Base-by-base conservation (phyloP, 371 early-diverging fungal species). In the Entomophthora muscae region DNA sequence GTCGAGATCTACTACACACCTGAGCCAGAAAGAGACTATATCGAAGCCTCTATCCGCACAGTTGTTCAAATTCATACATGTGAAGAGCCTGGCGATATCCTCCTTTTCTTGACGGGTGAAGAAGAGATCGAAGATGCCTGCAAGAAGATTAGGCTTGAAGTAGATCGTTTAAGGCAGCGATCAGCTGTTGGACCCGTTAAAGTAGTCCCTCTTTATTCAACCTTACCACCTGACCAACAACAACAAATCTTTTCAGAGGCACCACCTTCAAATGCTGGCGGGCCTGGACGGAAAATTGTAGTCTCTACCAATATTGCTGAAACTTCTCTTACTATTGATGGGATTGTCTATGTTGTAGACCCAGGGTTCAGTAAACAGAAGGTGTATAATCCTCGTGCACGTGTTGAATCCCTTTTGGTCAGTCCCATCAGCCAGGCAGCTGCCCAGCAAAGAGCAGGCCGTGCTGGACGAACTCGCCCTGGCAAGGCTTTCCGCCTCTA, bases 241-340 rank as follows among this genome's bases (percentile, higher is more conserved):
- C 95, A 87, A 70, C 80, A 81, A 57, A 94, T 96, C 64, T 95
- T 95, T 71, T 86, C 89, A 52, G 80, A 84, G 59, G 88, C 95
- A 0, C 96, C 97, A 17, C 79, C 80, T 2, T 78, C 71, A 1
- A 75, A 81, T 29, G 88, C 83, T 26, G 89, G 90, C 13, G 73
- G 85, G 2, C 87, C 90, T 3, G 95, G 93, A 22, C 83, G 98
- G 52, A 97, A 98, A 73, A 80, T 91, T 57, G 90, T 99, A 29
- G 81, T 99, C 7, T 85, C 98, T 1, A 90, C 99, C 52, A 99
- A 99, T 71, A 90, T 99, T 73, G 97, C 98, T 13, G 99, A 99
- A 76, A 98, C 98, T 1, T 94, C 95, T 57, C 81, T 99, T 60
- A 98, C 99, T 1, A 98, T 99, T 64, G 93, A 94, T 66, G 94